Evolutionary conservation across 2,329 filamentous ascomycete genomes (phyloP), one percentile per base, ranked within the genome.

Genomic region (Sclerotinia subarctica): DNA sequence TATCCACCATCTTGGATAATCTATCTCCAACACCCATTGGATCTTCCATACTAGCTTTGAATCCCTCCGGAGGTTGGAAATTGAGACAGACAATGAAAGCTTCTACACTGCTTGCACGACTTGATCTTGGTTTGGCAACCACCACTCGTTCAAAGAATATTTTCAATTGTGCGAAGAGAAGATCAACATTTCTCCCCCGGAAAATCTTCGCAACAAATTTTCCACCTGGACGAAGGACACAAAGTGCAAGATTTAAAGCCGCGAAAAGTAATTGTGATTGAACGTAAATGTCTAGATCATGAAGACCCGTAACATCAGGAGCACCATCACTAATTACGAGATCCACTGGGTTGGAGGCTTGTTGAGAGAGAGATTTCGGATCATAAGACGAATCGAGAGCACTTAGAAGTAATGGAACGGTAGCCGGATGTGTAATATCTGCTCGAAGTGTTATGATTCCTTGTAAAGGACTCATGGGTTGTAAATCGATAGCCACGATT

Each of bases 181-280:
- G 83, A 77, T 98, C 95, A n/a, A 98, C 94, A 75, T 98, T 95
- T 74, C 93, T 90, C 21, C 92, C 94, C 21, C 95, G 84, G 81
- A 99, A 99, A 70, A 99, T 97, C 82, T 99, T 99, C 69, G 95
- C 95, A 10, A 99, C 94, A 74, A 99, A 99, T 76, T 93, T 96
- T 71, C 95, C 95, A 54, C 95, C 95, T 0, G 94, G 94, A 69
- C 91, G 91, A 29, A 99, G 86, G 17, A 99, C 93, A 77, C 94
- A 96, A 17, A 97, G 87, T 0, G 95, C 93, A 3, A 99, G 87
- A 78, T 97, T 97, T 26, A 99, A 86, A 0, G 95, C 95, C 0
- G 94, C 93, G 79, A 96, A 97, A 62, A 99, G 89, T 11, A 99
- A 85, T 80, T 98, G 95, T 11, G 92, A 94, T 80, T 99, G 95